A percentile compares a stretch with the other conserved stretches of the same genome.
Evolutionary conservation across 331 rosid genomes (phyloP).

Genomic region (Stylosanthes scabra): DNA sequence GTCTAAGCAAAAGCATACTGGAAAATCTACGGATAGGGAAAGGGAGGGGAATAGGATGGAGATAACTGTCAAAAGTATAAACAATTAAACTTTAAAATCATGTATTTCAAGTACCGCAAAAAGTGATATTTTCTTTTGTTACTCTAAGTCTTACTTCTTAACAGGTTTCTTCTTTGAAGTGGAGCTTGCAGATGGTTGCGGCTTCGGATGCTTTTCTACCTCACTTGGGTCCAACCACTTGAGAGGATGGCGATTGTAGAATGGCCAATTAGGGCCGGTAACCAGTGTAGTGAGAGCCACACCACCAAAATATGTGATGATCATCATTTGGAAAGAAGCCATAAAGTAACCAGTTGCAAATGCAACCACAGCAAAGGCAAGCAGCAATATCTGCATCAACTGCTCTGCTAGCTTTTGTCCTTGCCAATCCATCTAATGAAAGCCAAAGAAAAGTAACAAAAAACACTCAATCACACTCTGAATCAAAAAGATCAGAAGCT

Average conservation of each 20-base stretch:
- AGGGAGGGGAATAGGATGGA: slow-evolving; percentile 6
- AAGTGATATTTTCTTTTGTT: background rate
- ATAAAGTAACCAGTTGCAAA: slow-evolving; percentile 60
- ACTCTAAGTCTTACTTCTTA: slow-evolving; percentile 48
- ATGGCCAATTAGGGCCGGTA: slow-evolving; percentile 89
- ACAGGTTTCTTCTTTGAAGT: slow-evolving; percentile 66
- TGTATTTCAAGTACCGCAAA: slow-evolving; percentile 1
- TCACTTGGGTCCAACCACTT: slow-evolving; percentile 83
- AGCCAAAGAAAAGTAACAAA: background rate
- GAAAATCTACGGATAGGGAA: slow-evolving; percentile 23
- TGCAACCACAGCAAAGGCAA: slow-evolving; percentile 70
- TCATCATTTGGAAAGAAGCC: slow-evolving; percentile 82
- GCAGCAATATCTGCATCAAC: slow-evolving; percentile 85
- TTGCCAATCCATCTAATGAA: slow-evolving; percentile 91
- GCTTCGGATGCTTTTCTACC: slow-evolving; percentile 86
- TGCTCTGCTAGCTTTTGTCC: slow-evolving; percentile 96
- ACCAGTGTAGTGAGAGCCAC: slow-evolving; percentile 81
- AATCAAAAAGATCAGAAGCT: background rate
- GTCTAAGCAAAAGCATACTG: slow-evolving; percentile 22
- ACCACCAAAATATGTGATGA: slow-evolving; percentile 74
- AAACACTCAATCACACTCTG: background rate
- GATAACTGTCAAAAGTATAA: slow-evolving; percentile 22
- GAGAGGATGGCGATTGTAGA: slow-evolving; percentile 78
- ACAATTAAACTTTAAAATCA: slow-evolving; percentile 12
- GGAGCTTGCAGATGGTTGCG: slow-evolving; percentile 51